Evolutionary conservation across 2,329 filamentous ascomycete species (phyloP), one percentile per base, ranked within the genome.

Genomic region (Truncatella angustata): DNA sequence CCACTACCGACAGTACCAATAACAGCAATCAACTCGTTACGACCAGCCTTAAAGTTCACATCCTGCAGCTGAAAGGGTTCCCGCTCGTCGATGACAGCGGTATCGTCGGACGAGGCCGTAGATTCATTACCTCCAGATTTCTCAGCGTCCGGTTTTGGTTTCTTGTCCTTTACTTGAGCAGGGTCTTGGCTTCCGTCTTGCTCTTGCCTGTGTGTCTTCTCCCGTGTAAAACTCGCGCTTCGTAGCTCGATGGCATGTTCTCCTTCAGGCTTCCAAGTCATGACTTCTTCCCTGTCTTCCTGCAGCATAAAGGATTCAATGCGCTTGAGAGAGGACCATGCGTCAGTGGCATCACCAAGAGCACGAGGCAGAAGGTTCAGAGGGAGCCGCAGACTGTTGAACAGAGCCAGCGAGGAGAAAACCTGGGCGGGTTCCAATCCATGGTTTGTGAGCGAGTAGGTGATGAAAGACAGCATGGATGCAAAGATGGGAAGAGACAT

Each of bases 401-500:
- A 99, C 6, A 97, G 73, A 0, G 93, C 93, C 12, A 97, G 78
- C 0, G 93, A 97, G 0, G 93, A 97, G 73, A 99, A 97, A 32
- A 97, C 81, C 21, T 85, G 77, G 0, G 91, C 90, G 0, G 94
- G 86, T 1, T 82, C 76, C 16, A 97, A 79, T 24, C 69, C 68
- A 60, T 91, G 86, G 53, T 87, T 76, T 1, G 84, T 80, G 34
- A 86, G 70, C 1, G 84, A 86, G 61, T 84, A 88, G 0, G 90
- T 93, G 70, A 97, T 93, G 69, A 97, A 97, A 0, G 93, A 84
- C 36, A 97, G 70, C 91, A 97, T 97, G 1, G 92, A 95, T 0
- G 93, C 91, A 61, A 97, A 97, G 49, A 96, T 89, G 5, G 94
- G 93, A 63, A 96, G 80, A 1, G 90, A 88, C 80, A 96, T 83